Conservation (phyloP, 2,329 filamentous ascomycete species). For the Seiridium cupressi region DNA sequence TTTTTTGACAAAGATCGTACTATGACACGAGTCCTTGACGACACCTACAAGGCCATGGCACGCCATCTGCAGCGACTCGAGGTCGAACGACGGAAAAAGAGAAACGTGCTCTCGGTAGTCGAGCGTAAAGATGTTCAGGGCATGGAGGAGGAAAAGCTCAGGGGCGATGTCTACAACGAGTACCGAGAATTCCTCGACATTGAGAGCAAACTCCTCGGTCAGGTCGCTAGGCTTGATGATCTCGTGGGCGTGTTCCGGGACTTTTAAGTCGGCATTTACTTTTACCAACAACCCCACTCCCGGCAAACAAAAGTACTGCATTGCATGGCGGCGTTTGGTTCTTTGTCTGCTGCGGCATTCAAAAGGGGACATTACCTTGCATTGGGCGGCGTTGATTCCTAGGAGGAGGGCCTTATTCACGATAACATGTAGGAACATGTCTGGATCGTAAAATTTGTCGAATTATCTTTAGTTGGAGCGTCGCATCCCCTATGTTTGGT, state of each 20-base stretch:
- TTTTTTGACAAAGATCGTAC: constrained; percentile 80
- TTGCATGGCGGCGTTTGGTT: constrained; percentile 10
- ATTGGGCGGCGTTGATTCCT: constrained; percentile 9
- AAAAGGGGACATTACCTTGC: constrained; percentile 2
- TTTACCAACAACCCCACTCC: not conserved
- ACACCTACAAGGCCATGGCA: constrained; percentile 87
- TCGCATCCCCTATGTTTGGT: too few species aligned
- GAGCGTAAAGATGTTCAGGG: constrained; percentile 84
- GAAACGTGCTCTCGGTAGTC: constrained; percentile 74
- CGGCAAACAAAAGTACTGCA: constrained; percentile 7
- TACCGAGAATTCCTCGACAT: constrained; percentile 60
- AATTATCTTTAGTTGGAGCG: too few species aligned
- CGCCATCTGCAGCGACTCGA: constrained; percentile 78
- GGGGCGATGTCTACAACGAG: constrained; percentile 67
- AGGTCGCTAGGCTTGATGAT: constrained; percentile 80
- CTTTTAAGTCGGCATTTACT: constrained; percentile 45
- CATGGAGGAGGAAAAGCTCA: constrained; percentile 77
- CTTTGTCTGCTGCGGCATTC: not conserved
- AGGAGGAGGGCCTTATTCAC: not conserved
- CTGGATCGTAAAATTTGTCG: too few species aligned
- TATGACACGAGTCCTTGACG: constrained; percentile 68
- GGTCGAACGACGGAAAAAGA: constrained; percentile 70
- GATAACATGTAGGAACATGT: too few species aligned
- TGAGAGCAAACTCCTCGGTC: constrained; percentile 71
- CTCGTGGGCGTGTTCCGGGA: constrained; percentile 82